Evolutionary conservation across 139 green algal species (phyloP), one percentile per base, ranked within the genome.

Genomic region (Chlorella sorokiniana): DNA sequence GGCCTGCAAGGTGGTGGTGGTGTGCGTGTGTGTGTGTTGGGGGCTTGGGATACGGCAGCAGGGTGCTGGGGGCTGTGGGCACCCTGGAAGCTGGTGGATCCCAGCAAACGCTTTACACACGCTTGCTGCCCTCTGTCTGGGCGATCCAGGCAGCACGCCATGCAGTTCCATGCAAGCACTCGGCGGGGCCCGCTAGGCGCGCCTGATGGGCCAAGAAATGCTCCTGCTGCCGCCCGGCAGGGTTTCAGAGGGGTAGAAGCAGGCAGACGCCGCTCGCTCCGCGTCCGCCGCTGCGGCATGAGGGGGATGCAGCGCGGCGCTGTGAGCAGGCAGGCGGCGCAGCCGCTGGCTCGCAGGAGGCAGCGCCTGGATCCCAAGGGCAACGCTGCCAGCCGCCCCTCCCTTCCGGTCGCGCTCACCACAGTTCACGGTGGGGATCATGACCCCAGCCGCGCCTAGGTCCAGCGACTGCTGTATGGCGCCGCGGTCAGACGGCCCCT

Each of bases 121-220:
- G n/a, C n/a, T n/a, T n/a, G n/a, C n/a, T n/a, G n/a, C n/a, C n/a
- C n/a, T n/a, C n/a, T n/a, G n/a, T n/a, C n/a, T n/a, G n/a, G n/a
- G n/a, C n/a, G n/a, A n/a, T 59, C 11, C 48, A 59, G 48, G 14
- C 48, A 59, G 16, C 16, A 59, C 16, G 48, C 14, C 48, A 16
- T 59, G 48, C 48, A 59, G 48, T 59, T 59, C 48, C 48, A 16
- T 56, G 48, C 14, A 11, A 56, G 20, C 61, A 29, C 61, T 27
- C 8, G 29, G 29, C 61, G 10, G 37, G 27, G 29, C 4, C n/a
- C 2, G 63, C 67, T 27, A 29, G 33, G 38, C 63, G 0, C 44
- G 76, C 77, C 77, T 76, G 37, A 86, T 83, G 40, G 82, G 82
- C 44, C 64, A 86, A 0, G 82, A 67, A 29, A 82, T 86, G 72